phyloP scores from a whole-genome alignment of 192 early-diverging fungal genomes.

The Spizellomyces punctatus region DNA sequence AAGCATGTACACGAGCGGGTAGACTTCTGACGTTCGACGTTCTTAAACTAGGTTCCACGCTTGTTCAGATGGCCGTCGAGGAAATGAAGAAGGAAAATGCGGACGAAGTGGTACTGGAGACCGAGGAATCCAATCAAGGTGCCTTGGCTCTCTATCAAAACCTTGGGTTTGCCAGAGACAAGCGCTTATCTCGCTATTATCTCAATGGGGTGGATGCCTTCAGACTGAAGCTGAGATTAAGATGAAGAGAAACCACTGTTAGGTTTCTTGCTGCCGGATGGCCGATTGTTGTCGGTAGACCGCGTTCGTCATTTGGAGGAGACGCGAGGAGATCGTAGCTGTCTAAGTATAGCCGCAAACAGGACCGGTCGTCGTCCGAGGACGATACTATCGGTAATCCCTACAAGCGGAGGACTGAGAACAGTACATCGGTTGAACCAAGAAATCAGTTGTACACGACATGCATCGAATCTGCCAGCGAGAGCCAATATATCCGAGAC shows the following conservation, averaged over 20 bases:
- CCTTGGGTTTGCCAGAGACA: constrained; percentile 92
- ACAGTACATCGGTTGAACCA: too few species aligned
- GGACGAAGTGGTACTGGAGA: constrained; percentile 92
- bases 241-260: not conserved
- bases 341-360: too few species aligned
- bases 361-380: too few species aligned
- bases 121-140: constrained; percentile 82
- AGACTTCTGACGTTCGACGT: not conserved
- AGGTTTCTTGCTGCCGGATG: too few species aligned
- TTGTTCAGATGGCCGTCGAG: constrained; percentile 74
- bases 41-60: constrained; percentile 48
- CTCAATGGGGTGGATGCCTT: constrained; percentile 92
- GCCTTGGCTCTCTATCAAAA: constrained; percentile 87
- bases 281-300: too few species aligned
- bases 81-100: constrained; percentile 76
- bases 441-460: too few species aligned
- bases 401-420: too few species aligned
- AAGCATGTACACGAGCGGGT: not conserved
- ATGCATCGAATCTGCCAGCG: too few species aligned
- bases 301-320: too few species aligned
- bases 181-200: constrained; percentile 89
- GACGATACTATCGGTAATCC: too few species aligned
- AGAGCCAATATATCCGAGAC: too few species aligned
- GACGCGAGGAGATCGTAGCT: too few species aligned
- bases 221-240: constrained; percentile 39